Evolutionary conservation across 2,329 filamentous ascomycete species (phyloP).

Genomic region (Stemphylium beticola): DNA sequence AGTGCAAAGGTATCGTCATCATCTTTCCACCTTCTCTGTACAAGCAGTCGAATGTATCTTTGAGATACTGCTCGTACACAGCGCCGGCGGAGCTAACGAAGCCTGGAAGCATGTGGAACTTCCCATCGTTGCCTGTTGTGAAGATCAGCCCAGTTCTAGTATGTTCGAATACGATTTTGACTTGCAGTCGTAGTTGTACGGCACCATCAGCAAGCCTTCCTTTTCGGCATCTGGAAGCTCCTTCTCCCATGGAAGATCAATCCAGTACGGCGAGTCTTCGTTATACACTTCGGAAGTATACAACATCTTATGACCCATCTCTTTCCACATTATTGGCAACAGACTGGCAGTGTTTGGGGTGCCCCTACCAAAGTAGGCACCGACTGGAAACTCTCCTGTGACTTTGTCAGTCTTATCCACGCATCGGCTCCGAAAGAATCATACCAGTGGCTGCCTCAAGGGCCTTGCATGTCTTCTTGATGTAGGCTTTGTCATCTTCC

Average conservation of each 20-base stretch:
- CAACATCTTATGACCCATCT: constrained; percentile 58
- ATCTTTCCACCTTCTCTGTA: constrained; percentile 60
- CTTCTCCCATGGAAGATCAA: constrained; percentile 59
- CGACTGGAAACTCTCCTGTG: constrained; percentile 44
- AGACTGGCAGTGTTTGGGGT: constrained; percentile 58
- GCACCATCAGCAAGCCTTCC: constrained; percentile 61
- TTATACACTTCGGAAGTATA: constrained; percentile 61
- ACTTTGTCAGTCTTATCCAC: neutral
- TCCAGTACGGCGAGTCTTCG: constrained; percentile 64
- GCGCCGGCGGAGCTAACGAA: constrained; percentile 50
- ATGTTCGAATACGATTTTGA: constrained; percentile 35
- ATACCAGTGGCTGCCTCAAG: constrained; percentile 48
- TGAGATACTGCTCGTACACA: constrained; percentile 55
- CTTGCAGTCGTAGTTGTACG: constrained; percentile 62
- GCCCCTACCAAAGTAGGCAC: constrained; percentile 58
- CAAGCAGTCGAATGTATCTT: constrained; percentile 61
- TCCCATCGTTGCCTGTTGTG: constrained; percentile 48
- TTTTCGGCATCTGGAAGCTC: constrained; percentile 51
- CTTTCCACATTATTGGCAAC: constrained; percentile 59
- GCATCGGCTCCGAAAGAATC: neutral
- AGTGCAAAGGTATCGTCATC: constrained; percentile 64
- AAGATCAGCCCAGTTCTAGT: constrained; percentile 38
- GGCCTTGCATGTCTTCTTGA: constrained; percentile 52
- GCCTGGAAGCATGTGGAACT: constrained; percentile 48
- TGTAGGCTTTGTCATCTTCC: constrained; percentile 57